Conservation (phyloP, 768 basidiomycete species). For the Tephrocybe sp. region DNA sequence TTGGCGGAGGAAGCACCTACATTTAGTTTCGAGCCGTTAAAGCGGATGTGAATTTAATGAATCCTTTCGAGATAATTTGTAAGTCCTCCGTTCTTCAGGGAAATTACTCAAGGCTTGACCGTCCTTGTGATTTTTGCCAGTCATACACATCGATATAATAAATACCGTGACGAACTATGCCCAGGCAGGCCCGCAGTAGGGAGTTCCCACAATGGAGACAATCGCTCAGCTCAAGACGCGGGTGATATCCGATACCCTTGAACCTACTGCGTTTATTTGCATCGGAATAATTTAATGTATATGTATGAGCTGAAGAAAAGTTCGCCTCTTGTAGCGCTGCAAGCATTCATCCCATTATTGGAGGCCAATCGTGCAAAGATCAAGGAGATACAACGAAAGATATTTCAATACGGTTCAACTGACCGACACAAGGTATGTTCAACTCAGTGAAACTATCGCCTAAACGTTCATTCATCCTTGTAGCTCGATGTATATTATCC, state of each 20-base stretch:
- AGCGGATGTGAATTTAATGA: too few relatives aligned
- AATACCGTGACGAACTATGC: too few relatives aligned
- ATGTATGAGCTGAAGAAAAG: not conserved
- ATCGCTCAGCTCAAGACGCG: constrained; percentile 29
- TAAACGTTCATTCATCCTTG: not conserved
- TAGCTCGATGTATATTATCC: constrained; percentile 74
- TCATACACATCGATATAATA: too few relatives aligned
- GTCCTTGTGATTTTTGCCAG: too few relatives aligned
- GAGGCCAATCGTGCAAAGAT: constrained; percentile 47
- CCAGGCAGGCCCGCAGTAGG: too few relatives aligned
- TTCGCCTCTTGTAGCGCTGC: not conserved
- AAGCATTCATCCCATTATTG: constrained; percentile 34
- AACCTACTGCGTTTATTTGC: constrained; percentile 28
- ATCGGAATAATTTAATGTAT: not conserved
- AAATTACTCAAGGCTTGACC: too few relatives aligned
- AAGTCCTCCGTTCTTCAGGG: too few relatives aligned
- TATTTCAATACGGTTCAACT: constrained; percentile 53
- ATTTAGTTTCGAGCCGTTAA: too few relatives aligned
- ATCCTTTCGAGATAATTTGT: too few relatives aligned
- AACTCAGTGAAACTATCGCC: not conserved
- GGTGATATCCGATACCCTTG: constrained; percentile 26
- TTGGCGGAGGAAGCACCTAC: too few relatives aligned
- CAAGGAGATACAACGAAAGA: constrained; percentile 41
- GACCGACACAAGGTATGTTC: constrained; percentile 47
- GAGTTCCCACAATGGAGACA: constrained; percentile 28